Percentiles rank a stretch among this genome's conserved stretches.
phyloP scores from a whole-genome alignment of 2,329 filamentous ascomycete genomes.

The Didymella lethalis region DNA sequence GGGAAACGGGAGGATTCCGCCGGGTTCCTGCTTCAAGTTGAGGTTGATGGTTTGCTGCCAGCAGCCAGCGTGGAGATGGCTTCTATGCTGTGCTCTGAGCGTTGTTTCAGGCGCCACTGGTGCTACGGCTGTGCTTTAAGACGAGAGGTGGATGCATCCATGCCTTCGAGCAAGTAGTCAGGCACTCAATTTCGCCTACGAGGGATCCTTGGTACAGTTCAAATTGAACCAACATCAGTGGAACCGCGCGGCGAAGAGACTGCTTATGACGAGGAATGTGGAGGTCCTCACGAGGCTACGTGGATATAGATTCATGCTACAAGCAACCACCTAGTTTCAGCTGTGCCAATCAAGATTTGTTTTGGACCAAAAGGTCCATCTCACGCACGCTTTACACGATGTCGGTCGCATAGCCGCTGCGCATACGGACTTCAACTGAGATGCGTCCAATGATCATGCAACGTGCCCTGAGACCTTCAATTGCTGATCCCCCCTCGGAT shows the following conservation, averaged over 20 bases:
- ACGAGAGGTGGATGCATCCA: conserved; percentile 28
- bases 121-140: conserved; percentile 30
- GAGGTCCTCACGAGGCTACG: conserved; percentile 8
- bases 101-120: conserved; percentile 39
- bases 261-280: conserved; percentile 16
- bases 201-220: conserved; percentile 13
- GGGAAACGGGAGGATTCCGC: conserved; percentile 15
- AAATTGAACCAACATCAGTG: conserved; percentile 13
- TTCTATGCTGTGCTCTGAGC: conserved; percentile 16
- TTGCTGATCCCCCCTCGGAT: conserved; percentile 23
- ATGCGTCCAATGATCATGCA: conserved; percentile 21
- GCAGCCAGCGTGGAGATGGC: conserved; percentile 24
- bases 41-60: conserved; percentile 16
- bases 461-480: conserved; percentile 18
- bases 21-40: conserved; percentile 10
- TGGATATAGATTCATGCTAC: conserved; percentile 12
- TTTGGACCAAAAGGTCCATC: conserved; percentile 28
- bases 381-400: conserved; percentile 35
- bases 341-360: conserved; percentile 26
- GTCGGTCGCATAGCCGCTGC: conserved; percentile 41
- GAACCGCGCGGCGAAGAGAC: background rate
- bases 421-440: conserved; percentile 28
- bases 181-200: conserved; percentile 25
- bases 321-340: conserved; percentile 37
- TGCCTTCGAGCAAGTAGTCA: conserved; percentile 20